These are phyloP conservation scores for Ensete ventricosum DNA, from an alignment of 176 grass and related monocot genomes.

Conservation along the genomic window DNA sequence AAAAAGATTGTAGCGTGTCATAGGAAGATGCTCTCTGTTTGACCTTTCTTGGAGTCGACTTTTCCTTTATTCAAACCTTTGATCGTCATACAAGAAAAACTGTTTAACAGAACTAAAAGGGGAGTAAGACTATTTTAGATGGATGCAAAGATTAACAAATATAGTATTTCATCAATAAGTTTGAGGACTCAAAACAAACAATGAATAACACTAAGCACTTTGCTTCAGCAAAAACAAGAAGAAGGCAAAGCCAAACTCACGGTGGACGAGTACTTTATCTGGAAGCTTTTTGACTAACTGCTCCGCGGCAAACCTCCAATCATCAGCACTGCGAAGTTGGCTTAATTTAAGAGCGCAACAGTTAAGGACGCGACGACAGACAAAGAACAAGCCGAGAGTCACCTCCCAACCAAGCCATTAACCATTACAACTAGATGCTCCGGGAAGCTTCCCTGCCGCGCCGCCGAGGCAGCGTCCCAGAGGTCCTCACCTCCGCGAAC, in stretches of 20 bases:
- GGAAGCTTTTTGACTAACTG: constrained; percentile 77
- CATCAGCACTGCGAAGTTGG: constrained; percentile 29
- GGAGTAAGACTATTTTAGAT: no score
- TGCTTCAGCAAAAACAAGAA: no score
- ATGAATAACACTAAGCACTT: no score
- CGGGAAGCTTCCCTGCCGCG: constrained; percentile 48
- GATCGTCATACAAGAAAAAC: not conserved
- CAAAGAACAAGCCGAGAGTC: constrained; percentile 3
- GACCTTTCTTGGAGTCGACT: not conserved
- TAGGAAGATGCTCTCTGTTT: not conserved
- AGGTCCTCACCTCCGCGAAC: constrained; percentile 69
- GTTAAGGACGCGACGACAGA: no score
- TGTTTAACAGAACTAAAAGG: no score
- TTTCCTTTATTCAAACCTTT: not conserved
- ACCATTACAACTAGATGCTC: constrained; percentile 96
- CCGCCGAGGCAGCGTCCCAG: constrained; percentile 55
- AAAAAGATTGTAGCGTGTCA: no score
- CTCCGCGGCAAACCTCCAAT: constrained; percentile 83
- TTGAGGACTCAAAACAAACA: no score
- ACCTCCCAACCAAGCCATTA: constrained; percentile 98
- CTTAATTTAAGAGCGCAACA: no score
- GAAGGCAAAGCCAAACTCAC: constrained; percentile 33
- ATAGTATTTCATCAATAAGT: no score
- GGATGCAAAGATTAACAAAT: no score
- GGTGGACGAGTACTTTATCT: constrained; percentile 66